Percentiles rank a stretch among this genome's conserved stretches.
Conservation (phyloP, 2,329 filamentous ascomycete species). For the Triangularia verruculosa region DNA sequence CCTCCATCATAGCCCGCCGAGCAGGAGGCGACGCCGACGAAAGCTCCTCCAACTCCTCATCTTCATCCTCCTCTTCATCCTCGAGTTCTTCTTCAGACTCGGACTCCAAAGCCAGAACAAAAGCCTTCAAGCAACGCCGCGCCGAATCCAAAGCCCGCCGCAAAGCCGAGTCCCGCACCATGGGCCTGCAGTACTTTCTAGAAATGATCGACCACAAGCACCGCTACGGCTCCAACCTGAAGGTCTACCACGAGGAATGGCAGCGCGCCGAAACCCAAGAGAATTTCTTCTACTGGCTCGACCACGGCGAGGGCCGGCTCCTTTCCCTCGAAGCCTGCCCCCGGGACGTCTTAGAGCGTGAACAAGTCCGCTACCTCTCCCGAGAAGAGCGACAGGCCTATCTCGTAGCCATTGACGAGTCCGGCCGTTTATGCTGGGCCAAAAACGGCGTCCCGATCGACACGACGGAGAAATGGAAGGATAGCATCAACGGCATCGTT, state of each 20-base stretch:
- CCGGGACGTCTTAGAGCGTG: slow-evolving; percentile 69
- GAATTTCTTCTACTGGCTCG: slow-evolving; percentile 94
- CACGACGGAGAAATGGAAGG: slow-evolving; percentile 68
- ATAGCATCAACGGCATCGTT: slow-evolving; percentile 75
- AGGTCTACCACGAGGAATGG: slow-evolving; percentile 82
- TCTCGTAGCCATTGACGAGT: slow-evolving; percentile 69
- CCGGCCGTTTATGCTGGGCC: slow-evolving; percentile 80
- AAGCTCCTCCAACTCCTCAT: slow-evolving; percentile 37
- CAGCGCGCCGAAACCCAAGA: slow-evolving; percentile 72
- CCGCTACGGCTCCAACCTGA: slow-evolving; percentile 78
- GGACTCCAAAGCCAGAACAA: slow-evolving; percentile 37
- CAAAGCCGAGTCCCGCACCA: slow-evolving; percentile 68
- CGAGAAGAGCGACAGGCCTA: slow-evolving; percentile 80
- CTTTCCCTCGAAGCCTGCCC: slow-evolving; percentile 71
- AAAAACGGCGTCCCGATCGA: slow-evolving; percentile 78
- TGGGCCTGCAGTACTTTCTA: slow-evolving; percentile 81
- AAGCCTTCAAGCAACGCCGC: slow-evolving; percentile 39
- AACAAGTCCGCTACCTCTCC: slow-evolving; percentile 80
- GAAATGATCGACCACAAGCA: slow-evolving; percentile 87
- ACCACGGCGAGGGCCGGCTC: slow-evolving; percentile 70
- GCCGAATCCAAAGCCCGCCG: slow-evolving; percentile 53
- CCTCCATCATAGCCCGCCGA: slow-evolving; percentile 64
- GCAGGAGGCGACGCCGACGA: slow-evolving; percentile 65
- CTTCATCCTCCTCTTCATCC: slow-evolving; percentile 35
- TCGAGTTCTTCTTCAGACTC: slow-evolving; percentile 31